Base-by-base conservation (phyloP, 768 basidiomycete species). In the Tulasnella sp. region DNA sequence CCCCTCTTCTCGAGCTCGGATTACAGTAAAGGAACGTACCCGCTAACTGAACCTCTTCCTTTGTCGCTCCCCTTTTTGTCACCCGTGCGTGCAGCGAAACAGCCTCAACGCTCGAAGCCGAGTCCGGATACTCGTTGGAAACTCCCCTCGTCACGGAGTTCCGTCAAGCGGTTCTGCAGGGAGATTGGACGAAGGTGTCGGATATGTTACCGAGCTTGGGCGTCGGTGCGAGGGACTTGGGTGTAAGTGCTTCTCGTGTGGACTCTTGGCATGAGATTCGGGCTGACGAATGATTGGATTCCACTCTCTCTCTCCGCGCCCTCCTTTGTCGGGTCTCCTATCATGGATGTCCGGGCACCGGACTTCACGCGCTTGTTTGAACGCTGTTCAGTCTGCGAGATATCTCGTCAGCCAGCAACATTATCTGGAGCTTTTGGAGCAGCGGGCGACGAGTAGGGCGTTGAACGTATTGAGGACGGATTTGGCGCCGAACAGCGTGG, bases 341-440 rank as follows among this genome's bases (percentile, higher is more conserved):
- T 42, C n/a, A 39, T 39, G 26, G 22, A 64, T 32, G 62, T n/a
- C n/a, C n/a, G n/a, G n/a, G n/a, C n/a, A n/a, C n/a, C n/a, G n/a
- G n/a, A n/a, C n/a, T n/a, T n/a, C n/a, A n/a, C n/a, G n/a, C 26
- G 9, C 26, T 44, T 69, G 42, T 42, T 66, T 44, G 36, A 62
- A 12, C 22, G 1, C 36, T 59, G 19, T 39, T 77, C n/a, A 96
- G 90, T 88, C 91, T 77, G 90, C 91, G 26, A 88, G 84, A 74
- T 97, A 95, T 80, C 83, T 95, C 74, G 92, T 99, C 75, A 89
- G 89, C 74, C 90, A 91, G 80, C 97, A 99, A 85, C 95, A 97
- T 81, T 99, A 97, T 80, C 84, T 98, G 47, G 97, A 99, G 78
- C 83, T 92, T 22, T 83, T 99, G 66, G 96, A 98, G 77, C 85